These are phyloP conservation scores for Cymodocea nodosa DNA, from an alignment of 116 monocot genomes.

Conservation along the genomic window DNA sequence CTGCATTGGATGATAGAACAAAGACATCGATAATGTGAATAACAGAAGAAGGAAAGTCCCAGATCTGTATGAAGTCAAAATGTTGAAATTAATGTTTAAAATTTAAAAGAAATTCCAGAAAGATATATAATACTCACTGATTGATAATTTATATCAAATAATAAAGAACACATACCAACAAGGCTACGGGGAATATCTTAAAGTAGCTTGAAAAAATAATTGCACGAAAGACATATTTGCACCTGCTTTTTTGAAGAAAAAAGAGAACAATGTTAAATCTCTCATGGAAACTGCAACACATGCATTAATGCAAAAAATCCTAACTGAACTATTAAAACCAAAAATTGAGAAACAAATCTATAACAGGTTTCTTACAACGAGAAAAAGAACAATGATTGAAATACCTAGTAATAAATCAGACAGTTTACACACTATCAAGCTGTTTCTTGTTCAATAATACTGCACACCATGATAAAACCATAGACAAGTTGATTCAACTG, in stretches of 20 bases:
- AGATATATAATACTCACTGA: not conserved
- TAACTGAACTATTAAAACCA: not conserved
- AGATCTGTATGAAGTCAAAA: constrained; percentile 38
- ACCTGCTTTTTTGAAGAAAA: constrained; percentile 20
- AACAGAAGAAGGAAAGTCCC: constrained; percentile 73
- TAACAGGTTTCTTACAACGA: not conserved
- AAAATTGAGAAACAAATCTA: not conserved
- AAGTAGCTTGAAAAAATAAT: constrained; percentile 81
- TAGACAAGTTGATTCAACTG: too few relatives aligned
- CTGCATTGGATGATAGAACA: constrained; percentile 70
- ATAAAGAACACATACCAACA: constrained; percentile 39
- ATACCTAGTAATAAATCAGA: not conserved
- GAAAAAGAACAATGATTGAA: not conserved
- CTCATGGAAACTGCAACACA: too few relatives aligned
- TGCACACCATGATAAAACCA: too few relatives aligned
- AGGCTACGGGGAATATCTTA: constrained; percentile 57
- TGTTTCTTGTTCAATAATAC: too few relatives aligned
- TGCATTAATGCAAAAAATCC: not conserved
- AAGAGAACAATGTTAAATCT: constrained; percentile 1
- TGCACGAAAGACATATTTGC: constrained; percentile 35
- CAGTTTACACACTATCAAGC: too few relatives aligned
- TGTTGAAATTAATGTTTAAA: not conserved
- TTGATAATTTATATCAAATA: not conserved
- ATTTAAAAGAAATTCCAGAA: not conserved
- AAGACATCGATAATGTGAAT: constrained; percentile 53